Base-by-base conservation (phyloP, 495 filamentous ascomycete genomes). In the Collariella sp. region DNA sequence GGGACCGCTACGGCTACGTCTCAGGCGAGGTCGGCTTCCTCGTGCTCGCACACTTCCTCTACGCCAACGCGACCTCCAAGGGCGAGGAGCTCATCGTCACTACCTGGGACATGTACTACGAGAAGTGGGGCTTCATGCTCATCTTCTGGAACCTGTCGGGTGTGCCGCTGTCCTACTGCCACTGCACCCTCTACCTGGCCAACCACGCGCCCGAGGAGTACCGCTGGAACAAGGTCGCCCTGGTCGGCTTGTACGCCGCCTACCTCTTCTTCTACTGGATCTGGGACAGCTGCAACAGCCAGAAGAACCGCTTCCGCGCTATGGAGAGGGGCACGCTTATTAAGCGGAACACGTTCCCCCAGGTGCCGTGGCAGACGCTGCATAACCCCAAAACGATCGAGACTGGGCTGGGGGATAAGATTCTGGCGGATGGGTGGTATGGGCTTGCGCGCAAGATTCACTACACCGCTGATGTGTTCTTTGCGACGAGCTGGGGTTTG, bases 51-150 rank as follows among this genome's bases (percentile, higher is more conserved):
- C 91, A 96, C 67, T 97, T 85, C 71, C 77, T 97, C 33, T 98
- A 98, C 65, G 90, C 90, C 66, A 96, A 96, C 70, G 93, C 94
- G 41, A 96, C 90, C 75, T 83, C 86, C 60, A 98, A 98, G 74
- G 93, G 88, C 46, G 93, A 98, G 74, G 89, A 98, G 74, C 80
- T 89, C 63, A 96, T 98, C 72, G 77, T 88, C 45, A 87, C 87
- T 10, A 95, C 91, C 18, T 98, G 91, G 69, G 93, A 98, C 69
- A 96, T 98, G 88, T 96, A 95, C 78, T 91, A 91, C 66, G 93
- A 98, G 77, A 98, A 98, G 77, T 96, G 90, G 88, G 93, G 93
- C 62, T 98, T 97, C 76, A 96, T 98, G 91, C 79, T 98, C 50
- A 96, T 96, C 71, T 98, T 98, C 81, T 98, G 93, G 93, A 98